Base-by-base conservation (phyloP, 352 stramenopile genomes). In the Pythium plurisporium region DNA sequence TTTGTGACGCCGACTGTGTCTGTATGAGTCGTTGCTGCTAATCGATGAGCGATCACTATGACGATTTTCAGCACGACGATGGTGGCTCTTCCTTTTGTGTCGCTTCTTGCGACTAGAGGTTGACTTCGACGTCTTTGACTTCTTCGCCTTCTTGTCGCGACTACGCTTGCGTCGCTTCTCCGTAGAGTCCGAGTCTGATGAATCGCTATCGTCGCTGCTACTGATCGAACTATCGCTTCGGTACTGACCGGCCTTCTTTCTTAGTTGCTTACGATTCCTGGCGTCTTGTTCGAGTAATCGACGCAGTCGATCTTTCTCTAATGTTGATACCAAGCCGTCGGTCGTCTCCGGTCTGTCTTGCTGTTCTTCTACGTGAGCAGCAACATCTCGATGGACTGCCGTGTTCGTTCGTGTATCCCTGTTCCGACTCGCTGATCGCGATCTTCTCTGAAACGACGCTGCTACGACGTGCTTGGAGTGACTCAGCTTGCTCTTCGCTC, bases 251-350 rank as follows among this genome's bases (percentile, higher is more conserved):
- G 29, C 49, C 20, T 46, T 45, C 30, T 55, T 37, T 2, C 59
- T 43, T 19, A 49, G 55, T 15, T 47, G 48, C 30, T 62, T 74
- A 5, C 27, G 40, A 26, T 14, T n/a, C 8, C 15, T 29, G 20
- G 36, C 57, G 23, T 78, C 69, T 38, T 73, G 63, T 40, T 80
- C 72, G 1, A 77, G 27, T 19, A 79, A 37, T 7, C 20, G 34
- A 6, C 65, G 71, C n/a, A 79, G 55, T 1, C 66, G 69, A 5
- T 76, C 59, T n/a, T 64, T 55, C 40, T 80, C 69, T 2, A 76
- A 29, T 12, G 34, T 12, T 4, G 27, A 27, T 17, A 51, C n/a
- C 44, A 14, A 17, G 3, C 27, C 17, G 2, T 51, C 29, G 7
- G 26, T 25, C 15, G n/a, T 27, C 30, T n/a, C n/a, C n/a, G n/a